Base-by-base conservation (phyloP, 345 rosid genomes). In the Erucastrum elatum region DNA sequence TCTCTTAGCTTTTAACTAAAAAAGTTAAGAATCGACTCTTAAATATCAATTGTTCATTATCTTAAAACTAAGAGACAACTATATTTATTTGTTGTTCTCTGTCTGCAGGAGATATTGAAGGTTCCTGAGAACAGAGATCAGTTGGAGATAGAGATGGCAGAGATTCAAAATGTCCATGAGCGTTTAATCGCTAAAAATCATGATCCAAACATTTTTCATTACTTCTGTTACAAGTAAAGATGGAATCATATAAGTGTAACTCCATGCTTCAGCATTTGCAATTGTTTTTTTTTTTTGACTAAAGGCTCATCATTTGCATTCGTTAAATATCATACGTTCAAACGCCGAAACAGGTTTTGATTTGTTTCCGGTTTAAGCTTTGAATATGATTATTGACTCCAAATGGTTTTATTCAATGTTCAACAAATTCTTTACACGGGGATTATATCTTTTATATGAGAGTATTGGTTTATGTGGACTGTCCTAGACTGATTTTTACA, bases 81-180 rank as follows among this genome's bases (percentile, higher is more conserved):
- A n/a, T n/a, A n/a, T n/a, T n/a, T n/a, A 10, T 31, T 46, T 46
- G 55, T 13, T 13, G 16, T 58, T 21, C 21, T 21, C 21, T 44
- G 66, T 37, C 66, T 78, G 76, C 84, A 91, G 93, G 93, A 90
- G 82, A 88, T 88, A 74, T 94, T 90, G 88, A 90, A 93, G 86
- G 80, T 88, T 74, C 88, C 90, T 2, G 97, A 92, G 80, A 92
- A 91, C 9, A 90, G 97, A n/a, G 95, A 90, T 79, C 87, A 90
- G 9, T 89, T 89, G 89, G 97, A 89, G 81, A 85, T 91, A 0
- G 95, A 89, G 90, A 87, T 92, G 39, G 91, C 97, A 2, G 91
- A 94, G 84, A 89, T 87, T 85, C 51, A 44, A n/a, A 8, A 31
- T 61, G 55, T 33, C 69, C 6, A 6, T 46, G 37, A 76, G 68